Base-by-base conservation (phyloP, 148 eudicot genomes). In the Camellia granthamiana region DNA sequence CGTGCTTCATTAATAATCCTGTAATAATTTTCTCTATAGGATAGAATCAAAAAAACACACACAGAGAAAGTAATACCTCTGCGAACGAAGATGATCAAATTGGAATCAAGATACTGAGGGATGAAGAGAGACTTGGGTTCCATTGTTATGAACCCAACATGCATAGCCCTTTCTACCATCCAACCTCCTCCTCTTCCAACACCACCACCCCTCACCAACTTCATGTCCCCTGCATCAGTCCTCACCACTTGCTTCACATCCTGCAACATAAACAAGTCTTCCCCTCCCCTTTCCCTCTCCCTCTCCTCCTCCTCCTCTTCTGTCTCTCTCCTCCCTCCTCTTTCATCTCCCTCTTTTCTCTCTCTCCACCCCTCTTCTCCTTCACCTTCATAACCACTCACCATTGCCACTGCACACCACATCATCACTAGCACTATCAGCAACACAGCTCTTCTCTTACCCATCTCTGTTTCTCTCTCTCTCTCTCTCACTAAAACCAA, bases 101-200 rank as follows among this genome's bases (percentile, higher is more conserved):
- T 63, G 56, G 82, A 71, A 72, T 79, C 82, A 41, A 79, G 82
- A 47, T 79, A 79, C 67, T 72, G 82, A 62, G 82, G 82, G 51
- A 79, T 49, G 70, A 79, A 79, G 41, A 79, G 77, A 75, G 87
- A 82, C 2, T 82, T 84, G 11, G 99, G 99, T 79, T 95, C 99
- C 97, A 95, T 93, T 3, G 87, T 82, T 63, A 95, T 90, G 79
- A 95, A 92, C 56, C 97, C 99, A 65, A 95, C 80, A 74, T 93
- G 96, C 73, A 95, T 60, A 2, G 88, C 84, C 72, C 78, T 88
- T 14, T 84, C 85, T 2, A 85, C 10, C 59, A 60, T 67, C 3
- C 87, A 79, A 4, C 91, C 86, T 12, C 16, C 14, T 11, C 3
- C 21, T 56, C 69, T 46, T 16, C 21, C 44, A 21, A 12, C 4